phyloP scores from a whole-genome alignment of 176 grass and related monocot genomes.

The Aegilops bicornis region DNA sequence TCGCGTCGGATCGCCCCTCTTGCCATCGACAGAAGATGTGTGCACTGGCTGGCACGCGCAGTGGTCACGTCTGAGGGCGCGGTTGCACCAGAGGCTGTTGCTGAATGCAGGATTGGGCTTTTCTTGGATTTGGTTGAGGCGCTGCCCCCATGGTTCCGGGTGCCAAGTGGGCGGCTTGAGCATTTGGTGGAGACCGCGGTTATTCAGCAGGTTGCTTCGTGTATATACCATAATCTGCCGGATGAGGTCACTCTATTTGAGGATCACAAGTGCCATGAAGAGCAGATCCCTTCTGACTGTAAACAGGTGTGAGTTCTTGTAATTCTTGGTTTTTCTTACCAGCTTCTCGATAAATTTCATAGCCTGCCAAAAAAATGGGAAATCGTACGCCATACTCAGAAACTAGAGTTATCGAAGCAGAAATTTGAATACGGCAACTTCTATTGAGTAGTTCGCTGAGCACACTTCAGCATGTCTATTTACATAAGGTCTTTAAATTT shows the following conservation, averaged over 20 bases:
- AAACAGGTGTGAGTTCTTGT: constrained; percentile 57
- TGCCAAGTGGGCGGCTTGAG: constrained; percentile 64
- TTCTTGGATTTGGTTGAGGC: constrained; percentile 86
- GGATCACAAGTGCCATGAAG: constrained; percentile 79
- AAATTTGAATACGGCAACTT: background rate
- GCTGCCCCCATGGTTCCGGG: constrained; percentile 63
- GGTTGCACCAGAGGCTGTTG: constrained; percentile 39
- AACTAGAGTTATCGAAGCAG: background rate
- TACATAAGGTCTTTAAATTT: constrained; percentile 2
- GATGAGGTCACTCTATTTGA: constrained; percentile 67
- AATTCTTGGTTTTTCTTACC: background rate
- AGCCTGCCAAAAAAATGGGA: background rate
- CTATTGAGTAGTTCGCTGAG: background rate
- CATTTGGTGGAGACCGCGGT: constrained; percentile 71
- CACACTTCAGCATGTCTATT: constrained; percentile 19
- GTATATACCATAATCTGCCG: constrained; percentile 78
- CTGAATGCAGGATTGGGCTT: constrained; percentile 61
- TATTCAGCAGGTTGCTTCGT: constrained; percentile 66
- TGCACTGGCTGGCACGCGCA: constrained; percentile 58
- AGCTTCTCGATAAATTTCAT: constrained; percentile 16
- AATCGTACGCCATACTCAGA: background rate
- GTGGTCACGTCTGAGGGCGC: constrained; percentile 65
- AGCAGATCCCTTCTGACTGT: constrained; percentile 81
- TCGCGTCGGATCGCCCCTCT: constrained; percentile 63
- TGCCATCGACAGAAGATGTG: constrained; percentile 44